phyloP scores from a whole-genome alignment of 2,329 filamentous ascomycete species.

The Alternaria gansuensis region DNA sequence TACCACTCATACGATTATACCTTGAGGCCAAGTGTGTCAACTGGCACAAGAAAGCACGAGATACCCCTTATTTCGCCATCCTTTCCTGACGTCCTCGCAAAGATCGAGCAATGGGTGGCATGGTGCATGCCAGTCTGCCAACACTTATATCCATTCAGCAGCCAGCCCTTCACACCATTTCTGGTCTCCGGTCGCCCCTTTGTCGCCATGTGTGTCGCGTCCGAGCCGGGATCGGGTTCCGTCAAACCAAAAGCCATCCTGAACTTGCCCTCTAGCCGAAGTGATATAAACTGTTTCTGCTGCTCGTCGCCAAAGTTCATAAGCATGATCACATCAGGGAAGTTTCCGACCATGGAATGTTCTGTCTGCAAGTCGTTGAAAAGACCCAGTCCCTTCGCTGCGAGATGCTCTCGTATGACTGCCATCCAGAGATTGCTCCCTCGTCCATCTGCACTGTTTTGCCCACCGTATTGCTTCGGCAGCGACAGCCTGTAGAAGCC shows the following conservation, averaged over 20 bases:
- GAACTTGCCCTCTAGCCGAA: slow-evolving; percentile 63
- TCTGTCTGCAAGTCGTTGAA: slow-evolving; percentile 72
- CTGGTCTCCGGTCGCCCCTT: slow-evolving; percentile 57
- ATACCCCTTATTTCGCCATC: slow-evolving; percentile 65
- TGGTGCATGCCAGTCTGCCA: slow-evolving; percentile 72
- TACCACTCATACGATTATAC: slow-evolving; percentile 68
- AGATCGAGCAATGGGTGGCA: slow-evolving; percentile 69
- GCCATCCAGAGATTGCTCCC: slow-evolving; percentile 70
- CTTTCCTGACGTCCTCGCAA: slow-evolving; percentile 66
- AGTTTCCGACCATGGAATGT: slow-evolving; percentile 69
- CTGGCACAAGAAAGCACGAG: slow-evolving; percentile 68
- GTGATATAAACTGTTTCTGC: slow-evolving; percentile 65
- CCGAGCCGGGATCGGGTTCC: slow-evolving; percentile 68
- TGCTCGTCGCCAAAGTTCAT: slow-evolving; percentile 65
- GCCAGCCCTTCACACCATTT: slow-evolving; percentile 59
- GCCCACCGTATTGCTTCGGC: slow-evolving; percentile 65
- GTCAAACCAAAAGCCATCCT: slow-evolving; percentile 69
- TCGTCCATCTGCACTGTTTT: slow-evolving; percentile 55
- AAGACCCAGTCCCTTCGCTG: slow-evolving; percentile 66
- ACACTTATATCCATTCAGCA: slow-evolving; percentile 68
- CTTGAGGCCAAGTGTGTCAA: slow-evolving; percentile 61
- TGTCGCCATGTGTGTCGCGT: slow-evolving; percentile 70
- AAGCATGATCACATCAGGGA: slow-evolving; percentile 69
- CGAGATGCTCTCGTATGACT: slow-evolving; percentile 67
- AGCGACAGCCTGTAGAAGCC: slow-evolving; percentile 69